Conservation (phyloP, 2,329 filamentous ascomycete species). For the Acarospora socialis region DNA sequence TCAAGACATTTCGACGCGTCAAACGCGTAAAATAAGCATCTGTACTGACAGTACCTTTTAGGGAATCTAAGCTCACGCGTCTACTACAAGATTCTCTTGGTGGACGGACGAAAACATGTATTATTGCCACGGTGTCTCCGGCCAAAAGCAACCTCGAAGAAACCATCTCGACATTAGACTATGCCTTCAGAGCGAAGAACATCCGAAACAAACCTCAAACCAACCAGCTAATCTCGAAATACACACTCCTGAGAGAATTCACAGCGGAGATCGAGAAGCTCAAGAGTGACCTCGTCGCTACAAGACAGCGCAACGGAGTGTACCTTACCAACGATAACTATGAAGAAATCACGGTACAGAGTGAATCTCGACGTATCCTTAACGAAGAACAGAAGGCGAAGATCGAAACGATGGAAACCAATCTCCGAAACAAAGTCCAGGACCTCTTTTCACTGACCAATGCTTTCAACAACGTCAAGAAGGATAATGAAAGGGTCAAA, state of each 20-base stretch:
- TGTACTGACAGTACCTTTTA: conserved; percentile 27
- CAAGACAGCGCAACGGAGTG: conserved; percentile 84
- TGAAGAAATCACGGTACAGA: conserved; percentile 82
- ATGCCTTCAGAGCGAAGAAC: conserved; percentile 95
- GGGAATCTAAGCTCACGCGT: conserved; percentile 91
- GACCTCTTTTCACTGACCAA: conserved; percentile 78
- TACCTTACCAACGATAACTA: conserved; percentile 81
- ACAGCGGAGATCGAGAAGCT: conserved; percentile 86
- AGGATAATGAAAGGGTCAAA: conserved; percentile 70
- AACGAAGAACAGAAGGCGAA: conserved; percentile 85
- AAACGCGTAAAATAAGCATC: neutral
- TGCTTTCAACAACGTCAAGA: conserved; percentile 76
- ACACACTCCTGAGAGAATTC: conserved; percentile 79
- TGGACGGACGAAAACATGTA: conserved; percentile 92
- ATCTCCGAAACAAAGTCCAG: conserved; percentile 83
- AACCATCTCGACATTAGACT: conserved; percentile 94
- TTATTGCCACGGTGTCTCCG: conserved; percentile 91
- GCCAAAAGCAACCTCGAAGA: conserved; percentile 93
- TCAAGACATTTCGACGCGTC: conserved; percentile 1
- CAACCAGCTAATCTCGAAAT: conserved; percentile 85
- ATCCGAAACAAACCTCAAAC: conserved; percentile 96
- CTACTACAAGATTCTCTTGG: conserved; percentile 92
- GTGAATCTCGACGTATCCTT: conserved; percentile 79
- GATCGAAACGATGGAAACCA: conserved; percentile 82
- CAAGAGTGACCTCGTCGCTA: conserved; percentile 85